phyloP scores from a whole-genome alignment of 225 moss, liverwort and hornwort species.

The Marchantia paleacea region DNA sequence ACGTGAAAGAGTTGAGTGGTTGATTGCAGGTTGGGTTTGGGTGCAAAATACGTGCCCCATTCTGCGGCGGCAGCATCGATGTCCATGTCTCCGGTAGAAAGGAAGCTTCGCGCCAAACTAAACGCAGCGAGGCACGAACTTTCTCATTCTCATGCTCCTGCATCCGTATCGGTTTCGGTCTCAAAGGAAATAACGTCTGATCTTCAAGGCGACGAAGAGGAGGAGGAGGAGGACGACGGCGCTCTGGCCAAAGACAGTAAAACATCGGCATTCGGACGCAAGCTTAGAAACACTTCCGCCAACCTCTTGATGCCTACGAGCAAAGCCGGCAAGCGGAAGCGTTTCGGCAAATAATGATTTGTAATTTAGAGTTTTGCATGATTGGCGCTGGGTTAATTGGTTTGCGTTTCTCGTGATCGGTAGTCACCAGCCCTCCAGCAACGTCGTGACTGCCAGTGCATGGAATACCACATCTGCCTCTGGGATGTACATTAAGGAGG shows the following conservation, averaged over 20 bases:
- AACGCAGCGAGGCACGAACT: conserved; percentile 14
- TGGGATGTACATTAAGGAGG: no score
- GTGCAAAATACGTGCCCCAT: conserved; percentile 43
- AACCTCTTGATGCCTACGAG: conserved; percentile 27
- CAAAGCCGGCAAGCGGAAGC: conserved; percentile 30
- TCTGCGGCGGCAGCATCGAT: conserved; percentile 26
- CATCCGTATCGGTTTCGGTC: not conserved
- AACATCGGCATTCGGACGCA: conserved; percentile 24
- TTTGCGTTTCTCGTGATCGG: no score
- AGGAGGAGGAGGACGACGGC: conserved; percentile 24
- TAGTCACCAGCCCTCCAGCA: no score
- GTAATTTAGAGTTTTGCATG: no score
- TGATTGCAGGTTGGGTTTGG: conserved; percentile 36
- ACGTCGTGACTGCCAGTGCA: no score
- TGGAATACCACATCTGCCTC: no score
- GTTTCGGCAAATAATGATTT: not conserved
- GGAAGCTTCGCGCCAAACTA: conserved; percentile 33
- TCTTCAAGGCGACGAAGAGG: not conserved
- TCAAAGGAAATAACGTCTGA: conserved; percentile 2
- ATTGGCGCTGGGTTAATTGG: no score
- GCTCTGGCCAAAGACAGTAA: conserved; percentile 42
- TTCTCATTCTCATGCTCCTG: not conserved
- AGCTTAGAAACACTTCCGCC: conserved; percentile 31
- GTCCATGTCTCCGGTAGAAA: conserved; percentile 36
- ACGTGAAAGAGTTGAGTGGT: not conserved